Conservation (phyloP, 1,139 yeast species). For the Geotrichum cucujoidarum region DNA sequence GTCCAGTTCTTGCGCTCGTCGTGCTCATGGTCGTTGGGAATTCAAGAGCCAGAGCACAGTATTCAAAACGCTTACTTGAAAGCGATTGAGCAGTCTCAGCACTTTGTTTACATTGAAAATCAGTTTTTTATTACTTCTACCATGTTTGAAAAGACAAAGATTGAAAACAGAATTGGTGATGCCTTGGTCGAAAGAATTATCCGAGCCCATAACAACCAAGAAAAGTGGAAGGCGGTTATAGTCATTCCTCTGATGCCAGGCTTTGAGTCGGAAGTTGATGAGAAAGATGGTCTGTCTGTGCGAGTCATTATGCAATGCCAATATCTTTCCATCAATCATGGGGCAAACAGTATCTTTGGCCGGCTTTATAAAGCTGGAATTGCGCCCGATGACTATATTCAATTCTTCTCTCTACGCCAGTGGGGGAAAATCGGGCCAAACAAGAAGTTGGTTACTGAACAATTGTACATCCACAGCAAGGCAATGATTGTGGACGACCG, state of each 20-base stretch:
- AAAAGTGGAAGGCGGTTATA: conserved; percentile 83
- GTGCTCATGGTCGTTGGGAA: conserved; percentile 89
- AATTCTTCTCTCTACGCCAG: conserved; percentile 84
- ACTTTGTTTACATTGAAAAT: conserved; percentile 89
- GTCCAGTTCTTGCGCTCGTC: conserved; percentile 84
- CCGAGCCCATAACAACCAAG: conserved; percentile 73
- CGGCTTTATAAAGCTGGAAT: conserved; percentile 74
- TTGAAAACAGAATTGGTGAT: conserved; percentile 89
- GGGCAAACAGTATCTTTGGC: conserved; percentile 83
- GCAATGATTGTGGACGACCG: conserved; percentile 24
- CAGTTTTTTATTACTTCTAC: conserved; percentile 91
- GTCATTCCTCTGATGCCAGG: conserved; percentile 98
- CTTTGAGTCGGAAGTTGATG: conserved; percentile 88
- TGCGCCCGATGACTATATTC: conserved; percentile 80
- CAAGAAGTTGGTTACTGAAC: conserved; percentile 77
- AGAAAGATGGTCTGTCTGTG: conserved; percentile 89
- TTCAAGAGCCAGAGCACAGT: conserved; percentile 78
- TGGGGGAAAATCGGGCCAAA: conserved; percentile 91
- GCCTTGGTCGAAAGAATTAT: conserved; percentile 93
- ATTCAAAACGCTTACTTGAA: conserved; percentile 90
- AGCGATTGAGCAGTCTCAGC: conserved; percentile 85
- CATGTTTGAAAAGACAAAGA: conserved; percentile 64
- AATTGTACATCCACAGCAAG: conserved; percentile 89
- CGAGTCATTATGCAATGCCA: conserved; percentile 97
- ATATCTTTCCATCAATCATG: conserved; percentile 87